phyloP scores from a whole-genome alignment of 768 basidiomycete species.

The Kwoniella mangroviensis region DNA sequence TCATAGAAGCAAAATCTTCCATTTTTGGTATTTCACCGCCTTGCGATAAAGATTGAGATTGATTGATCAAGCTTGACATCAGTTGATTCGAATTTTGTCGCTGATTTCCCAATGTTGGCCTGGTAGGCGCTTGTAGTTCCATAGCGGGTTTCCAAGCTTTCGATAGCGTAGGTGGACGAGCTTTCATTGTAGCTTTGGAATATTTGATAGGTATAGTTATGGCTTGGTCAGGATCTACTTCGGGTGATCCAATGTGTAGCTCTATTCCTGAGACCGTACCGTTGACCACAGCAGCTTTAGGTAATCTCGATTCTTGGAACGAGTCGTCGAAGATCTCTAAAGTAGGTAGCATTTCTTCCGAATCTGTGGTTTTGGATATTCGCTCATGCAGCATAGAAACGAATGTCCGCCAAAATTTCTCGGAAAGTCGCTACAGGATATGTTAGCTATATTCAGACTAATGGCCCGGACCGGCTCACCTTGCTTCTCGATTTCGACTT shows the following conservation, averaged over 20 bases:
- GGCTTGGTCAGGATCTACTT: slow-evolving; percentile 70
- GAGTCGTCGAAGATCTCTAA: slow-evolving; percentile 71
- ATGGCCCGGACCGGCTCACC: slow-evolving; percentile 60
- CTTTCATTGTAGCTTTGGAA: slow-evolving; percentile 77
- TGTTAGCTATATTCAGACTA: not conserved
- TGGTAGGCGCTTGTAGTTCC: slow-evolving; percentile 43
- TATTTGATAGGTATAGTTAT: slow-evolving; percentile 74
- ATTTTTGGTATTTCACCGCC: slow-evolving; percentile 5
- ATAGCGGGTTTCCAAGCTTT: slow-evolving; percentile 61
- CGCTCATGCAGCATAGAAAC: slow-evolving; percentile 38
- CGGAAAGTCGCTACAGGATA: slow-evolving; percentile 68
- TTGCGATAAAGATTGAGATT: slow-evolving; percentile 28
- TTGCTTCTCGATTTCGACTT: slow-evolving; percentile 61
- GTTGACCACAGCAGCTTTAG: slow-evolving; percentile 64
- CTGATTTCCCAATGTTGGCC: slow-evolving; percentile 12
- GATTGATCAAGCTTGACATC: slow-evolving; percentile 31
- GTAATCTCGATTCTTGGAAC: slow-evolving; percentile 63
- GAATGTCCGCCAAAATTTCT: slow-evolving; percentile 68
- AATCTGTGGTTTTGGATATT: slow-evolving; percentile 34
- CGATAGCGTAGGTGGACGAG: slow-evolving; percentile 76
- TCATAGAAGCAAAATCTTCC: slow-evolving; percentile 42
- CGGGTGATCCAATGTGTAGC: slow-evolving; percentile 78
- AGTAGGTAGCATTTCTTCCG: slow-evolving; percentile 59
- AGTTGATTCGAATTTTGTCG: slow-evolving; percentile 31
- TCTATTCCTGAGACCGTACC: slow-evolving; percentile 70